Percentiles rank a stretch among this genome's conserved stretches.
Conservation (phyloP, 305 asterid species). For the Fraxinus dipetala region DNA sequence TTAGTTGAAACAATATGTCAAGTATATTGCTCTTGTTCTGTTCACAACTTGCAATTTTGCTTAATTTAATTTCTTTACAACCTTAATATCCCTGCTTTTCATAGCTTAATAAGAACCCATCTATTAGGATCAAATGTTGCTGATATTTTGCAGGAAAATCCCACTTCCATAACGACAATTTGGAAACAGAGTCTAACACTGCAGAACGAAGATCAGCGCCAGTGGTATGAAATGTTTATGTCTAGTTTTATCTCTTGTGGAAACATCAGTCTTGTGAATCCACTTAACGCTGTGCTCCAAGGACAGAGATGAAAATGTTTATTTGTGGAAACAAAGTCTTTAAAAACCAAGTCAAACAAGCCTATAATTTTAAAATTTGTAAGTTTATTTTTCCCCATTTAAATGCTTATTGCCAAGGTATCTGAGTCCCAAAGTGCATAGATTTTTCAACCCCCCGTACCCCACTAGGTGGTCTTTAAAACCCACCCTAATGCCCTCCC, state of each 20-base stretch:
- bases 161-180: slow-evolving; percentile 28
- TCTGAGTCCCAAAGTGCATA: neutral
- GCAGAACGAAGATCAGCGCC: slow-evolving; percentile 34
- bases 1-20: neutral
- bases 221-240: slow-evolving; percentile 36
- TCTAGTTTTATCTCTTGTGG: neutral
- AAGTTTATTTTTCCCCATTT: too few relatives aligned
- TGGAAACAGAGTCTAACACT: slow-evolving; percentile 39
- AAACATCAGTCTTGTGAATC: neutral
- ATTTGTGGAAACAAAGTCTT: slow-evolving; percentile 3
- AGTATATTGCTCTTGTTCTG: neutral
- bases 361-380: neutral
- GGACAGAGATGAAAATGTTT: neutral
- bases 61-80: neutral
- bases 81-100: neutral
- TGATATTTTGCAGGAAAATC: slow-evolving; percentile 51
- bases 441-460: neutral
- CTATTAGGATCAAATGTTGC: neutral
- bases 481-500: neutral
- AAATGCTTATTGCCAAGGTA: too few relatives aligned
- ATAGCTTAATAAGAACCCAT: neutral
- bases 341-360: neutral
- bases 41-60: neutral
- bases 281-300: neutral
- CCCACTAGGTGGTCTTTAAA: neutral